Conservation (phyloP, 805 yeast genomes). For the Hyphopichia homilentoma region DNA sequence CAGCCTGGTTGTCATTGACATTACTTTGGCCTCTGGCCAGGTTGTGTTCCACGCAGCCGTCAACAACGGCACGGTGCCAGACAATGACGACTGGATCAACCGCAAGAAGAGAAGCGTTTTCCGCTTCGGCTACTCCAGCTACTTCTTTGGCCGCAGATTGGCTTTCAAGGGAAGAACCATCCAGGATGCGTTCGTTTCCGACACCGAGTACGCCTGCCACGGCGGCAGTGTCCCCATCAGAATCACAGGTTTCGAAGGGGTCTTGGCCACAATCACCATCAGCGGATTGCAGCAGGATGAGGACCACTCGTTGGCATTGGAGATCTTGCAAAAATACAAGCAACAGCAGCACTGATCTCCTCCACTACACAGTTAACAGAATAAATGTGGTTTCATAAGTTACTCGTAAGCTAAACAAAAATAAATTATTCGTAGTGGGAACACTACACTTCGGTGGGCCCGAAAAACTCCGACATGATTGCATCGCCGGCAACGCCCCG, state of each 20-base stretch:
- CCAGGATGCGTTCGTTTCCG: constrained; percentile 37
- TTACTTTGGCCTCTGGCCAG: constrained; percentile 44
- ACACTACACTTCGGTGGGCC: constrained; percentile 23
- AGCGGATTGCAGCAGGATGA: constrained; percentile 55
- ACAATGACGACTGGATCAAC: constrained; percentile 52
- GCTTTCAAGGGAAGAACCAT: constrained; percentile 29
- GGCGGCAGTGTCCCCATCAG: constrained; percentile 57
- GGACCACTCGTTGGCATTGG: constrained; percentile 49
- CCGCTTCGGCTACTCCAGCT: constrained; percentile 47
- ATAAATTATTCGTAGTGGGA: no score
- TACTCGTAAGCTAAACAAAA: no score
- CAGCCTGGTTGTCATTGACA: constrained; percentile 45
- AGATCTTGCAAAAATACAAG: constrained; percentile 16
- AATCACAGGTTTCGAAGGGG: constrained; percentile 28
- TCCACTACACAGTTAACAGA: background rate
- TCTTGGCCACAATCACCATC: constrained; percentile 48
- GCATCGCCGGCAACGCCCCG: constrained; percentile 11
- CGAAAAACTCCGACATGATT: constrained; percentile 28
- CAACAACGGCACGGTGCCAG: constrained; percentile 36
- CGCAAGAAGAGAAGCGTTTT: constrained; percentile 47
- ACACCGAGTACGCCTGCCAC: constrained; percentile 45
- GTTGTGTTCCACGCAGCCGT: constrained; percentile 43
- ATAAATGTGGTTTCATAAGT: no score
- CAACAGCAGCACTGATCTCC: no score
- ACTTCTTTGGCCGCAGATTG: constrained; percentile 43